Evolutionary conservation across 192 early-diverging fungal species (phyloP).

Genomic region (Dissophora globulifera): DNA sequence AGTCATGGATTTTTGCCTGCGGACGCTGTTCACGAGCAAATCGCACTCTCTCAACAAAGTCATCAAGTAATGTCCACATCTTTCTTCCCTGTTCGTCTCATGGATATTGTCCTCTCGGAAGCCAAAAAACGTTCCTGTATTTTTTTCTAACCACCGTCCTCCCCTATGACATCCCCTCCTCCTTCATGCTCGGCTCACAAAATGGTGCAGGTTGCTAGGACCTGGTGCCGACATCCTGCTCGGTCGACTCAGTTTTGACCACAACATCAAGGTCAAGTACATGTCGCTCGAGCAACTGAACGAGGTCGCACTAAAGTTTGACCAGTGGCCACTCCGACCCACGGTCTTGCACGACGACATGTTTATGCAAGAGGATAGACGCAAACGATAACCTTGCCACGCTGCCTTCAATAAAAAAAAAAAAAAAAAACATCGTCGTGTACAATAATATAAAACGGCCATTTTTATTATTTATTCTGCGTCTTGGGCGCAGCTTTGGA

Average conservation of each 20-base stretch:
- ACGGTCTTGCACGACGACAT: constrained; percentile 58
- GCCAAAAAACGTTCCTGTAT: too few relatives aligned
- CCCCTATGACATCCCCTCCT: not conserved
- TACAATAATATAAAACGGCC: not conserved
- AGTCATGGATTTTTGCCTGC: constrained; percentile 31
- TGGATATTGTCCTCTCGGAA: too few relatives aligned
- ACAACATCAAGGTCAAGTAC: constrained; percentile 49
- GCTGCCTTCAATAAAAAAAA: not conserved
- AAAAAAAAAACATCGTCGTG: not conserved
- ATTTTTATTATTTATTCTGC: too few relatives aligned
- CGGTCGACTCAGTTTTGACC: constrained; percentile 56
- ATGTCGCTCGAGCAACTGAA: constrained; percentile 59
- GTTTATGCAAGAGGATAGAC: constrained; percentile 38
- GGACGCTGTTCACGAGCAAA: constrained; percentile 47
- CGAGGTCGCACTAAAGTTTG: constrained; percentile 62
- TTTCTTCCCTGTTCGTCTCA: not conserved
- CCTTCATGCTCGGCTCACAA: not conserved
- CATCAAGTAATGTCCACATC: constrained; percentile 32
- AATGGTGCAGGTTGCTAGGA: constrained; percentile 52
- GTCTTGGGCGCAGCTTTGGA: constrained; percentile 4
- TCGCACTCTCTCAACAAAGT: constrained; percentile 30
- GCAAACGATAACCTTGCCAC: constrained; percentile 33
- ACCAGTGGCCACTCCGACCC: constrained; percentile 65
- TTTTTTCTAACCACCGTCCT: not conserved
- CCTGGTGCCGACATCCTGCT: constrained; percentile 65